These are phyloP conservation scores for Shiraia bambusicola DNA, from an alignment of 2,329 filamentous ascomycete genomes.

Conservation along the genomic window DNA sequence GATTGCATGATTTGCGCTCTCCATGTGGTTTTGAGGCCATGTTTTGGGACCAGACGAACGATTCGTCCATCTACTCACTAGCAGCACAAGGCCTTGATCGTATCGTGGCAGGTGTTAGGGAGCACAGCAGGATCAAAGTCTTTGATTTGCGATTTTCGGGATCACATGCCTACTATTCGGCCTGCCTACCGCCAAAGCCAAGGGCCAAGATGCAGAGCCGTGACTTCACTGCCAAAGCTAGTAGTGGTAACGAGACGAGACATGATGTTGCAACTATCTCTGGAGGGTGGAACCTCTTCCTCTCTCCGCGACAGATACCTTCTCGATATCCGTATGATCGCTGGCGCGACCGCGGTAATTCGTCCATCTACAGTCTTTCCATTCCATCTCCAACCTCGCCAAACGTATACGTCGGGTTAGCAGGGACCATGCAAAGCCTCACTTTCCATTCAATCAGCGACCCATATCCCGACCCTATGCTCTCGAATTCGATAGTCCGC, in stretches of 20 bases:
- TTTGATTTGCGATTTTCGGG: conserved; percentile 61
- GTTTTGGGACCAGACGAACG: conserved; percentile 59
- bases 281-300: conserved; percentile 51
- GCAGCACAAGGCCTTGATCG: conserved; percentile 58
- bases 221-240: conserved; percentile 18
- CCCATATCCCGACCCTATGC: conserved; percentile 46
- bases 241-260: conserved; percentile 12
- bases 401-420: conserved; percentile 52
- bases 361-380: conserved; percentile 52
- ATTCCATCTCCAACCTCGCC: conserved; percentile 49
- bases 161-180: conserved; percentile 42
- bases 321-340: conserved; percentile 17
- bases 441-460: conserved; percentile 49
- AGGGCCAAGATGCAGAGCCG: conserved; percentile 2
- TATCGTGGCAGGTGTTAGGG: conserved; percentile 58
- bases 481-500: conserved; percentile 19
- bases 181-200: conserved; percentile 21
- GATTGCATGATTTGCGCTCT: conserved; percentile 63
- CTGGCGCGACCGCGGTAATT: conserved; percentile 30
- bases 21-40: conserved; percentile 49
- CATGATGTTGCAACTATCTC: conserved; percentile 5
- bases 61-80: conserved; percentile 61
- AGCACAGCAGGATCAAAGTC: conserved; percentile 61
- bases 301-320: conserved; percentile 40
- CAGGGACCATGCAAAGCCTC: conserved; percentile 48